Base-by-base conservation (phyloP, 2,329 filamentous ascomycete species). In the Colletotrichum filicis region DNA sequence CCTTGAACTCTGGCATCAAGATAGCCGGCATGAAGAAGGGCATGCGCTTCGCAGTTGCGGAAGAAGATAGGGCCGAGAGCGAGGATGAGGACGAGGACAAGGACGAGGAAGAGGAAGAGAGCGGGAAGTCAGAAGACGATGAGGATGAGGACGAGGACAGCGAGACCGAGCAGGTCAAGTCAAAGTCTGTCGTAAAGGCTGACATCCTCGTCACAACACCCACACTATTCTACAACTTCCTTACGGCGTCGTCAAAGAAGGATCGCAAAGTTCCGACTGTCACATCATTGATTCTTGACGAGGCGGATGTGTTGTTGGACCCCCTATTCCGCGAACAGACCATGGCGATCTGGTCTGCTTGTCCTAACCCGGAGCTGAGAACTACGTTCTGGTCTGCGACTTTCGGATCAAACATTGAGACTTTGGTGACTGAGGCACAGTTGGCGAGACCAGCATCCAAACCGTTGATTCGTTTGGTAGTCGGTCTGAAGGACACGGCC, bases 401-500 rank as follows among this genome's bases (percentile, higher is more conserved):
- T 0, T 98, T 99, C 92, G 95, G 94, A 4, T 98, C 96, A 19
- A 97, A 93, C 77, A 94, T 98, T 55, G 97, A 99, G 84, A 87
- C 92, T 24, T 86, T 98, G 8, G 90, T 94, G 59, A 89, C 89
- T 7, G 89, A 90, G n/a, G 92, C 92, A 16, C 89, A 97, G 63
- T 84, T 87, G 52, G 83, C 87, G 9, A 88, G 92, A 19, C 56
- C 73, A 19, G 32, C 66, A 12, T 49, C 52, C 30, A 75, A 77
- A 14, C 91, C 87, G 26, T 86, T 98, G 3, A 82, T 98, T 75
- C 93, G 97, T 57, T 88, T 98, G 6, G 95, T 99, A 6, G 95
- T 98, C n/a, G 97, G 97, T 5, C 86, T 99, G 61, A 98, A 98
- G 84, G 97, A 99, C 83, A 95, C 95, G 2, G 95, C 96, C 2